Evolutionary conservation across 2,329 filamentous ascomycete species (phyloP).

Genomic region (Meredithiella fracta): DNA sequence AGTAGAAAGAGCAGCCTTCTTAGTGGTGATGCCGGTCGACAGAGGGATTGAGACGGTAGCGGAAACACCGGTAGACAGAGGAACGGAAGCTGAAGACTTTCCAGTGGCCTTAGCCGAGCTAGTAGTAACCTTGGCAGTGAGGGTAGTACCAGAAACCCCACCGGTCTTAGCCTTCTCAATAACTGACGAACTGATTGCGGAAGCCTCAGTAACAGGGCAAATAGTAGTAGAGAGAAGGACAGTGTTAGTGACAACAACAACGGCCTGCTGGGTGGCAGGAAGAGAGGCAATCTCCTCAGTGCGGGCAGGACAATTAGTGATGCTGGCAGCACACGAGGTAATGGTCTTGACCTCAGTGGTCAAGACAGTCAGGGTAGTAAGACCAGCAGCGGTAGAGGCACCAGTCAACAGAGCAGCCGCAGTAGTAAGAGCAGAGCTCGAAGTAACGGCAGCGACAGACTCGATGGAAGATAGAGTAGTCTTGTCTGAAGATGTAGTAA

Average conservation of each 20-base stretch:
- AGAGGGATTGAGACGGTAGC: neutral
- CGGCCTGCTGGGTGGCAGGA: conserved; percentile 22
- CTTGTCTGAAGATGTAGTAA: neutral
- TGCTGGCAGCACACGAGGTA: conserved; percentile 39
- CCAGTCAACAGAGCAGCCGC: neutral
- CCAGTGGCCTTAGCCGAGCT: conserved; percentile 1
- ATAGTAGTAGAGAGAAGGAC: conserved; percentile 26
- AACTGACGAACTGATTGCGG: conserved; percentile 24
- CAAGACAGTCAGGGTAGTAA: conserved; percentile 33
- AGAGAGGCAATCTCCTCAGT: conserved; percentile 18
- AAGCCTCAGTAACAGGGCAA: conserved; percentile 29
- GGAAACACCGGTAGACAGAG: neutral
- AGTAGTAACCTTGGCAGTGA: conserved; percentile 15
- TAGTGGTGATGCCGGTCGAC: neutral
- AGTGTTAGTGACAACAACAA: conserved; percentile 25
- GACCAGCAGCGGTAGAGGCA: conserved; percentile 16
- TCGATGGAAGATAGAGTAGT: neutral
- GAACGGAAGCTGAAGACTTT: neutral
- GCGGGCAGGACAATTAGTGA: conserved; percentile 37
- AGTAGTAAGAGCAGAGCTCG: neutral
- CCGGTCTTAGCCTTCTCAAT: conserved; percentile 23
- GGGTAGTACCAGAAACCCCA: conserved; percentile 24
- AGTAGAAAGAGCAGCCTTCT: neutral
- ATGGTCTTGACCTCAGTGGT: conserved; percentile 39
- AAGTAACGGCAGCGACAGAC: neutral